Evolutionary conservation across 2,329 filamentous ascomycete species (phyloP), one percentile per base, ranked within the genome.

Genomic region (Thelonectria blattea): DNA sequence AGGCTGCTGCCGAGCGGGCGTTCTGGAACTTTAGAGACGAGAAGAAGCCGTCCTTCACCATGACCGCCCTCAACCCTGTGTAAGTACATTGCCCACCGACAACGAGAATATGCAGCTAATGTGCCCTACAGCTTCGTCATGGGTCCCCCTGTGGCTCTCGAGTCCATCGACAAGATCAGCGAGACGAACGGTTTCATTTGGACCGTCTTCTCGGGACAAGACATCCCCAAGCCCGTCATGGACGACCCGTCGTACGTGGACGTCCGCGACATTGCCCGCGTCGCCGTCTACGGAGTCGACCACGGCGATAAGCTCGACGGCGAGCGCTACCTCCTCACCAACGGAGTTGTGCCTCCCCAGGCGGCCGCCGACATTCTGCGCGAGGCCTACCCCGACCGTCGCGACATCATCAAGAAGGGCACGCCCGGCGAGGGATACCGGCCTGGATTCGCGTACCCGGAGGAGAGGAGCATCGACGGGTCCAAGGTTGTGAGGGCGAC

Each of bases 281-380:
- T 69, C 43, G 64, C 59, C 2, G 63, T 70, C 7, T 70, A 68
- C 32, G 65, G 63, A 39, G 62, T 70, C 15, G 50, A 64, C 6
- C 58, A 68, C 24, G 49, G 61, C 5, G 65, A 64, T 3, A 64
- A 69, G 57, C 27, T 58, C 5, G 56, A 69, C 7, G 63, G 65
- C 4, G 61, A 70, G 32, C 68, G 68, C 2, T 69, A 61, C 49
- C 27, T 70, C 17, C 20, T 70, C 10, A 43, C 58, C 4, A 59
- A 49, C 3, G 68, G 68, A 11, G 6, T 65, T 8, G 62, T 70
- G 0, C 56, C 61, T 46, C 68, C 68, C 1, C 68, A 70, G 24
- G 66, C 62, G 1, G 68, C 66, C 9, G 68, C 68, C 1, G 66
- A 70, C 41, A 45, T 70, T 8, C 68, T 70, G n/a, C 68, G 68